Evolutionary conservation across 805 yeast species (phyloP).

Genomic region (Metschnikowia drakensbergensis): DNA sequence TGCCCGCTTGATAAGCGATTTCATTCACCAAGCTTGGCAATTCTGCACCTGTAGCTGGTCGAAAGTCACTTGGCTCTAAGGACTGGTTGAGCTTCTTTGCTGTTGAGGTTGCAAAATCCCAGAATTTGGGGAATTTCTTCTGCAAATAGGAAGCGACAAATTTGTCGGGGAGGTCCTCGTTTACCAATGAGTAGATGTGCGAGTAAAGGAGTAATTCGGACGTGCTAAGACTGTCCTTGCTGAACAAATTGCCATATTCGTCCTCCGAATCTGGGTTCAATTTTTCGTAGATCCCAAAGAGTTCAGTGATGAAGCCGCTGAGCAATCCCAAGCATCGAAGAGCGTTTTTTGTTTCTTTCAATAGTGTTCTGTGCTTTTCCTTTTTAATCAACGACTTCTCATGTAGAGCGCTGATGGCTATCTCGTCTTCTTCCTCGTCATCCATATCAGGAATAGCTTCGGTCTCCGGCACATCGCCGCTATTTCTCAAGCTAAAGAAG

Average conservation of each 20-base stretch:
- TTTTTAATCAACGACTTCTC: slow-evolving; percentile 34
- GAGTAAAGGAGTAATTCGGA: slow-evolving; percentile 40
- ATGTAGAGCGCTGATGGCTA: slow-evolving; percentile 37
- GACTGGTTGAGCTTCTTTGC: slow-evolving; percentile 14
- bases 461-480: slow-evolving; percentile 24
- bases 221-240: slow-evolving; percentile 17
- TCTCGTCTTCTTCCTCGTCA: slow-evolving; percentile 19
- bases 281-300: slow-evolving; percentile 17
- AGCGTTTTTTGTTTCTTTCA: slow-evolving; percentile 33
- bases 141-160: slow-evolving; percentile 36
- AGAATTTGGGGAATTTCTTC: slow-evolving; percentile 28
- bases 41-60: slow-evolving; percentile 26
- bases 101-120: slow-evolving; percentile 14
- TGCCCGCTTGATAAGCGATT: slow-evolving; percentile 17
- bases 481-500: slow-evolving; percentile 26
- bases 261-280: slow-evolving; percentile 13
- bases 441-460: slow-evolving; percentile 25
- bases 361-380: slow-evolving; percentile 27
- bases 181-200: slow-evolving; percentile 32
- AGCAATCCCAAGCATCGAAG: slow-evolving; percentile 29
- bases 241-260: slow-evolving; percentile 17
- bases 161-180: slow-evolving; percentile 36
- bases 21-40: slow-evolving; percentile 38
- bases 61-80: slow-evolving; percentile 13
- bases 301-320: slow-evolving; percentile 19